Percentiles rank a stretch among this genome's conserved stretches.
These are phyloP conservation scores for Aspergillus neotritici DNA, from an alignment of 2,329 filamentous ascomycete genomes.

Conservation along the genomic window DNA sequence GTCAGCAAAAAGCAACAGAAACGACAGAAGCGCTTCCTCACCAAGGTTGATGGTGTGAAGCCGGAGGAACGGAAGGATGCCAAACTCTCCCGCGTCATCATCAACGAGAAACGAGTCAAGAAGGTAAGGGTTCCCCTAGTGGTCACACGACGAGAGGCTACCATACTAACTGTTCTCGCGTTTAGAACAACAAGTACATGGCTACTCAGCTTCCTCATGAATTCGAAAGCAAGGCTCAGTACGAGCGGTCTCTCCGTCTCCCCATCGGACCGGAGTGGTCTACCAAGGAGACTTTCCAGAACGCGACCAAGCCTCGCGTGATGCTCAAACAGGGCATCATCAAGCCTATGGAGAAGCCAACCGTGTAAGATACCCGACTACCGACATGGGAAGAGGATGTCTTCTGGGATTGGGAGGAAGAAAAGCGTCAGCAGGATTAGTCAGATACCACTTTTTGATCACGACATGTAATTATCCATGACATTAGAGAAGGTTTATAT, in stretches of 20 bases:
- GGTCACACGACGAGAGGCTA: constrained; percentile 1
- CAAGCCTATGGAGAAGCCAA: constrained; percentile 75
- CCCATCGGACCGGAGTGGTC: constrained; percentile 92
- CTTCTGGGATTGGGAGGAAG: neutral
- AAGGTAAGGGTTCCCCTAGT: constrained; percentile 55
- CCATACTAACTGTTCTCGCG: constrained; percentile 11
- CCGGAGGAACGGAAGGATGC: constrained; percentile 72
- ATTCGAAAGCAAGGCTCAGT: constrained; percentile 84
- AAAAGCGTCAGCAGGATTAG: too few species aligned
- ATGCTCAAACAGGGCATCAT: constrained; percentile 89
- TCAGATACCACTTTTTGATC: too few species aligned
- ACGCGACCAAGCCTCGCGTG: constrained; percentile 79
- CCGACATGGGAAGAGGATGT: neutral
- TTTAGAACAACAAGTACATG: constrained; percentile 76
- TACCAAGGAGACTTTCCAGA: constrained; percentile 93
- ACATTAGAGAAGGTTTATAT: too few species aligned
- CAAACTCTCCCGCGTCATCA: constrained; percentile 77
- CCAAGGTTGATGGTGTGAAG: constrained; percentile 61
- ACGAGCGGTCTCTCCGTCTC: constrained; percentile 78
- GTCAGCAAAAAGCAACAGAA: constrained; percentile 65
- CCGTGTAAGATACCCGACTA: constrained; percentile 35
- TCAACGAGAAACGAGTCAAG: constrained; percentile 84
- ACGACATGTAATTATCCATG: too few species aligned
- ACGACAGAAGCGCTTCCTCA: constrained; percentile 48
- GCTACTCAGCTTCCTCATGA: constrained; percentile 77